Percentiles rank a stretch among this genome's conserved stretches.
These are phyloP conservation scores for Pelargonium fulgidum DNA, from an alignment of 441 rosid species.

Conservation along the genomic window DNA sequence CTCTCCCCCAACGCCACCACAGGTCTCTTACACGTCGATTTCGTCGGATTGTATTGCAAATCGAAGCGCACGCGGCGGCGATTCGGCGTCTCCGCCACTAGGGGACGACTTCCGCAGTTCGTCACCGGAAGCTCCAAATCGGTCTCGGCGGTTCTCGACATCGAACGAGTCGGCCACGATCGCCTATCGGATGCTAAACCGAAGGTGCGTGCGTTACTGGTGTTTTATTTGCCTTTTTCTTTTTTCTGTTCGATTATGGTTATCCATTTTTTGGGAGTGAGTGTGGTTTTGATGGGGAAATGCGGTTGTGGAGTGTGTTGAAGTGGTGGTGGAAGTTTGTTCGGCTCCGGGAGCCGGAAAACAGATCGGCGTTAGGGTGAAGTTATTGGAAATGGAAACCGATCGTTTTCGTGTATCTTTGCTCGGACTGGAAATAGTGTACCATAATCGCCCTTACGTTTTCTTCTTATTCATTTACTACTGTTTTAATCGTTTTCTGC, in stretches of 20 bases:
- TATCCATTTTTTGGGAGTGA: neutral
- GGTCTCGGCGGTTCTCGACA: slow-evolving; percentile 46
- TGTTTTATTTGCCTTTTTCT: neutral
- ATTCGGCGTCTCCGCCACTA: slow-evolving; percentile 33
- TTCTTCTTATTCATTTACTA: too few species aligned
- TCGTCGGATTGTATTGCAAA: slow-evolving; percentile 54
- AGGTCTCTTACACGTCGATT: slow-evolving; percentile 52
- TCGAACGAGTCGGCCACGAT: slow-evolving; percentile 25
- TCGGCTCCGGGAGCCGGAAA: neutral
- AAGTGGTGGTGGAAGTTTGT: neutral
- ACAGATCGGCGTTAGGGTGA: neutral
- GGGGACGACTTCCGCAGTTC: slow-evolving; percentile 20
- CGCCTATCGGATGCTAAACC: slow-evolving; percentile 27
- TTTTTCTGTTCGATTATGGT: neutral
- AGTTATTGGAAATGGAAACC: neutral
- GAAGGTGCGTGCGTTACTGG: slow-evolving; percentile 26
- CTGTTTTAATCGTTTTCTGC: too few species aligned
- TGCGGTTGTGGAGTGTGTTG: neutral
- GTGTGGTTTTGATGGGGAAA: neutral
- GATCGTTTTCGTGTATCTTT: neutral
- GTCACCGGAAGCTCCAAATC: slow-evolving; percentile 14
- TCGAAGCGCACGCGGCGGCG: slow-evolving; percentile 51
- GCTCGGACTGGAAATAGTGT: neutral
- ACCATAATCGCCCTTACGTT: too few species aligned
- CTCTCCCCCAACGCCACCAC: slow-evolving; percentile 28